Base-by-base conservation (phyloP, 176 grass and related monocot genomes). In the Hyparrhenia diplandra region DNA sequence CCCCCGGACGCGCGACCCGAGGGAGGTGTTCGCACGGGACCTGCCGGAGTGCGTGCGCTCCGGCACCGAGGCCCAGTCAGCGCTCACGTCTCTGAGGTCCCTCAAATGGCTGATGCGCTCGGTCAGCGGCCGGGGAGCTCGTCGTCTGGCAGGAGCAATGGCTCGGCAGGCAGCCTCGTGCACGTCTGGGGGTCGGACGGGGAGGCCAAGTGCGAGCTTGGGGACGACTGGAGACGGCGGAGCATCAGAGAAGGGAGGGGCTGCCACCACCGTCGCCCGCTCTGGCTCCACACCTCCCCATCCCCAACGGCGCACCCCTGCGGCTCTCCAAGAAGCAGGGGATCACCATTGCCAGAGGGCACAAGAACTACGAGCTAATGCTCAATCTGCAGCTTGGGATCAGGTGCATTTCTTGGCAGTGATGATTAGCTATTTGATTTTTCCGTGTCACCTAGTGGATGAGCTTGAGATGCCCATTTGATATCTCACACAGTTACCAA, bases 331-430 rank as follows among this genome's bases (percentile, higher is more conserved):
- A 82, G 86, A 82, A 54, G 30, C 95, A 98, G 57, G 95, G 95
- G 32, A 68, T 73, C 21, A 91, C 90, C 76, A 98, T 98, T 75
- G 86, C 84, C 36, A 95, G 88, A 77, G 95, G 95, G 27, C 95
- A 98, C 72, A 98, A 95, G 82, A 95, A 93, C 82, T 98, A 93
- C 75, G 95, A 98, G 37, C 95, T 98, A 57, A 98, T 98, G 95
- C 95, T 98, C 76, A 98, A 95, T 77, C 81, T 98, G 82, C 95
- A 98, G 65, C 92, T 98, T 11, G 95, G 95, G 35, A 93, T 95
- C 73, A 98, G 95, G 95, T 98, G 46, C 29, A 8, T 82, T 90
- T 43, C 25, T 43, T 83, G 67, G 13, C 40, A 21, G 2, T 11
- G 28, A 47, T 28, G 13, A 58, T 39, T 40, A 20, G 55, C 23